phyloP scores from a whole-genome alignment of 768 basidiomycete species.

The Mycena latifolia region DNA sequence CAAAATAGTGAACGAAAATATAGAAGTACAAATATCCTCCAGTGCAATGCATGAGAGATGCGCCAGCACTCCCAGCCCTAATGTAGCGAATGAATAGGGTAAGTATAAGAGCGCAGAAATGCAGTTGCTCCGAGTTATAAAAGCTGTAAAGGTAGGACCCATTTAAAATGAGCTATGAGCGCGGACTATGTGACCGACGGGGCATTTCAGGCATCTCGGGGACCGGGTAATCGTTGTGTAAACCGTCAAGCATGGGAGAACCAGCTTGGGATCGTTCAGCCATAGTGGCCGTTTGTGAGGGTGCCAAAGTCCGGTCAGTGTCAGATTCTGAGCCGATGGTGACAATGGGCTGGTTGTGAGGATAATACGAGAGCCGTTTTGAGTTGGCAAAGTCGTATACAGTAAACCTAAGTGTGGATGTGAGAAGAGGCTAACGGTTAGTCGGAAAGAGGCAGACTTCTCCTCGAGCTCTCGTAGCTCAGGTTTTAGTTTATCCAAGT shows the following conservation, averaged over 20 bases:
- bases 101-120: slow-evolving; percentile 16
- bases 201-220: slow-evolving; percentile 32
- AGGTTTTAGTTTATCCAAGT: slow-evolving; percentile 89
- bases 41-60: slow-evolving; percentile 25
- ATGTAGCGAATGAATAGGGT: slow-evolving; percentile 29
- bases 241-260: slow-evolving; percentile 53
- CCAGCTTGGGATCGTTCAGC: slow-evolving; percentile 62
- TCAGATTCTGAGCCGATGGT: slow-evolving; percentile 56
- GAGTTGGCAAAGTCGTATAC: slow-evolving; percentile 86
- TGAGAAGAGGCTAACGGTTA: slow-evolving; percentile 12
- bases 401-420: slow-evolving; percentile 72
- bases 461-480: slow-evolving; percentile 95
- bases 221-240: slow-evolving; percentile 42
- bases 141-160: slow-evolving; percentile 22
- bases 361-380: slow-evolving; percentile 87
- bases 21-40: slow-evolving; percentile 26
- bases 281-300: slow-evolving; percentile 60
- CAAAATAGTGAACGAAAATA: slow-evolving; percentile 21
- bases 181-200: slow-evolving; percentile 22
- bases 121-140: slow-evolving; percentile 29
- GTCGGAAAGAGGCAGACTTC: slow-evolving; percentile 64
- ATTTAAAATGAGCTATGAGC: slow-evolving; percentile 10
- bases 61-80: slow-evolving; percentile 20
- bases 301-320: slow-evolving; percentile 57
- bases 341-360: slow-evolving; percentile 77